Conservation (phyloP, 2,329 filamentous ascomycete species). For the Calonectria honghensis region DNA sequence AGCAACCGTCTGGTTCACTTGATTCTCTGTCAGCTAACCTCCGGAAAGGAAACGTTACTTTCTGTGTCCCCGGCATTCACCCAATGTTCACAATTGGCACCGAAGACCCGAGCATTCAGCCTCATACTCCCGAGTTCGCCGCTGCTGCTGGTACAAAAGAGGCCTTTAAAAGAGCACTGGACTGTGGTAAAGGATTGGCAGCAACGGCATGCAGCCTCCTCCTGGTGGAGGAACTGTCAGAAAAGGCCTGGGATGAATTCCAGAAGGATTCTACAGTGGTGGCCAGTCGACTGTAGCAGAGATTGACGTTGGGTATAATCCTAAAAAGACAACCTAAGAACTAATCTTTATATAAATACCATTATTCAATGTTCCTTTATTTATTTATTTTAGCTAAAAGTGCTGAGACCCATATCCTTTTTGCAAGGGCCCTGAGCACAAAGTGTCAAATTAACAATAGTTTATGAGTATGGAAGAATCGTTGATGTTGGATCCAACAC, state of each 20-base stretch:
- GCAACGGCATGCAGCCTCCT: slow-evolving; percentile 48
- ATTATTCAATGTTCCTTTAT: too few species aligned
- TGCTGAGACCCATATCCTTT: too few species aligned
- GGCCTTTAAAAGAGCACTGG: slow-evolving; percentile 44
- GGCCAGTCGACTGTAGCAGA: slow-evolving; percentile 37
- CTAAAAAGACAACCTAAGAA: too few species aligned
- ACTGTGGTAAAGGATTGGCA: slow-evolving; percentile 49
- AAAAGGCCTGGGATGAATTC: slow-evolving; percentile 44
- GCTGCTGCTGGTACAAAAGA: slow-evolving; percentile 43
- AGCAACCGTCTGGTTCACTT: background rate
- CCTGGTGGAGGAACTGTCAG: slow-evolving; percentile 17
- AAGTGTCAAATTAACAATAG: too few species aligned
- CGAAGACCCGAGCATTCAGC: slow-evolving; percentile 44
- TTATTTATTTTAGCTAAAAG: too few species aligned
- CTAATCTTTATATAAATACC: too few species aligned
- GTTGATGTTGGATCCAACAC: background rate
- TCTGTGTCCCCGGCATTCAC: slow-evolving; percentile 48
- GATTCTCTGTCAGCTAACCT: background rate
- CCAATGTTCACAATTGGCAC: slow-evolving; percentile 51
- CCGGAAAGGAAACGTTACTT: slow-evolving; percentile 49
- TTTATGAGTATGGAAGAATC: too few species aligned
- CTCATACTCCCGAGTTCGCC: slow-evolving; percentile 48
- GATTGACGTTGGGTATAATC: background rate
- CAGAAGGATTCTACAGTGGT: slow-evolving; percentile 36
- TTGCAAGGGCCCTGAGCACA: too few species aligned